A percentile compares a stretch with the other conserved stretches of the same genome.
Evolutionary conservation across 768 basidiomycete genomes (phyloP).

Genomic region (Leccinum ochraceum): DNA sequence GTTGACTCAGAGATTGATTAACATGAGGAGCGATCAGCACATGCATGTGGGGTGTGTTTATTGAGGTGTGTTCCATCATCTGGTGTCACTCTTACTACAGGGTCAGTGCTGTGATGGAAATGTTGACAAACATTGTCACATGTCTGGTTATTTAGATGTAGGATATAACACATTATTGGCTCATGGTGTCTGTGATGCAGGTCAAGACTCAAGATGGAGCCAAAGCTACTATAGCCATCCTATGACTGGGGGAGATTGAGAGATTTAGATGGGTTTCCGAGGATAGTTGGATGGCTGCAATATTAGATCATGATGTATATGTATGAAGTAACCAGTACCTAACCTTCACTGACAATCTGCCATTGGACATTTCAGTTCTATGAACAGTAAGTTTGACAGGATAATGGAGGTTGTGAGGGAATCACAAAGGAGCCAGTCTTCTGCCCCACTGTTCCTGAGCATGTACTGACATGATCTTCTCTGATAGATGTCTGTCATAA

Average conservation of each 20-base stretch:
- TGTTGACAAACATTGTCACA: background rate
- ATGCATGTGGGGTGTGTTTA: constrained; percentile 34
- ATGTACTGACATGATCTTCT: too few relatives aligned
- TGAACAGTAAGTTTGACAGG: too few relatives aligned
- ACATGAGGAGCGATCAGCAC: constrained; percentile 36
- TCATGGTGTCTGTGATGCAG: constrained; percentile 46
- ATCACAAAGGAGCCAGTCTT: too few relatives aligned
- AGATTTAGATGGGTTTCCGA: too few relatives aligned
- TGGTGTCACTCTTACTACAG: background rate
- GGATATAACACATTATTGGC: constrained; percentile 38
- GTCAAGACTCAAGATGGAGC: constrained; percentile 42
- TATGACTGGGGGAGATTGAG: background rate
- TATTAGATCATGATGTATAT: too few relatives aligned
- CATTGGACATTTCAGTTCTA: too few relatives aligned
- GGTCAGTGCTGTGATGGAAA: background rate
- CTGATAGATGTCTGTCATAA: too few relatives aligned
- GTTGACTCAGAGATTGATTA: constrained; percentile 39
- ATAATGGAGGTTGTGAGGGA: too few relatives aligned
- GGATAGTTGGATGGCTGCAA: too few relatives aligned
- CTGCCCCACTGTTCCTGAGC: too few relatives aligned
- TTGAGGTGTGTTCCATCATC: constrained; percentile 35
- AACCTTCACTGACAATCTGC: too few relatives aligned
- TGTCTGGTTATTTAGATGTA: constrained; percentile 37
- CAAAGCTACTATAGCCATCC: constrained; percentile 10
- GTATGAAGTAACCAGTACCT: too few relatives aligned